Evolutionary conservation across 495 filamentous ascomycete genomes (phyloP), one percentile per base, ranked within the genome.

Genomic region (Beverwykella pulmonaria): DNA sequence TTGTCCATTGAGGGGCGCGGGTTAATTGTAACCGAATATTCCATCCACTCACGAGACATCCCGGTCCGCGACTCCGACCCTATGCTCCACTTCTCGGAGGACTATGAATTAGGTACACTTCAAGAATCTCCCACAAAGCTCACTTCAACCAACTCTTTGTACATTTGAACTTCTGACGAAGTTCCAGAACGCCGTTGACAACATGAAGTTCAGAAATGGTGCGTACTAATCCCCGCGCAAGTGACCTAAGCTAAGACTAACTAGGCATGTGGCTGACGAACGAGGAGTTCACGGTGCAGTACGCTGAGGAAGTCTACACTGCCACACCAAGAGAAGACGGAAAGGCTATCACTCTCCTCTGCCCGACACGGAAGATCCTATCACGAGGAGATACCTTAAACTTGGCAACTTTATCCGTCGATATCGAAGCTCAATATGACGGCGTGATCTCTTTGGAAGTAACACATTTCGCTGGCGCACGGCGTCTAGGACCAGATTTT

Each of bases 401-500:
- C 54, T 50, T 69, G 25, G 53, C 53, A 7, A 75, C 74, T 23
- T 12, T 75, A 6, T 70, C 62, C 4, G 41, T 72, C 32, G 65
- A 72, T 1, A 60, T 72, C 34, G 70, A 72, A 54, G 67, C 66
- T 2, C 59, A 67, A 27, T 67, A 70, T 48, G 70, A 72, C 29
- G 70, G 70, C 20, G 73, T 74, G 17, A 54, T 75, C n/a, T 73
- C 70, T 27, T 4, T 66, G 8, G 70, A 73, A 54, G 70, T 68
- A 20, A 85, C 84, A 0, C 88, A 92, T 70, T 90, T 88, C 85
- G 80, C 79, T 44, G 85, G 82, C 36, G 77, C 77, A n/a, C 69
- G 79, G 0, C 79, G 83, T 57, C 83, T 79, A 23, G 86, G 85
- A 2, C 89, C 88, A 0, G 78, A 89, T 65, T 90, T 88, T 69